These are phyloP conservation scores for Ophiocordyceps camponoti-saundersi DNA, from an alignment of 2,329 filamentous ascomycete genomes.

Conservation along the genomic window DNA sequence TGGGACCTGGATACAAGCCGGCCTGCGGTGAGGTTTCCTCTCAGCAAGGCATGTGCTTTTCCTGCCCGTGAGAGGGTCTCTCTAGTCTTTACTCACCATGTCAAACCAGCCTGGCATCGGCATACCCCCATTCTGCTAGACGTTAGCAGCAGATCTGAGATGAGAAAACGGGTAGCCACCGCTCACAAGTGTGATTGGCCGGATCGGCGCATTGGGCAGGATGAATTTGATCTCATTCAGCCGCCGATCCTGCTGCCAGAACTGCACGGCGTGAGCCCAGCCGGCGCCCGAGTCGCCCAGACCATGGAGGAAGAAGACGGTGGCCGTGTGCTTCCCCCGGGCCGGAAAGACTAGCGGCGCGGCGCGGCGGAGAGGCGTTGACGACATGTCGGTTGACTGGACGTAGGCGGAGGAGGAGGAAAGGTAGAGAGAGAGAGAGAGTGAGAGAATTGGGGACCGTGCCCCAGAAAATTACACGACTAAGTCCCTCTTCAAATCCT, in stretches of 20 bases:
- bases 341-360: slow-evolving; percentile 59
- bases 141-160: not conserved
- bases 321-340: slow-evolving; percentile 71
- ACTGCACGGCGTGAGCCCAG: slow-evolving; percentile 71
- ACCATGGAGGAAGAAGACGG: slow-evolving; percentile 87
- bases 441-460: no score
- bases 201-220: slow-evolving; percentile 75
- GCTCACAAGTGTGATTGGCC: slow-evolving; percentile 56
- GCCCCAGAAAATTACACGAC: no score
- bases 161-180: not conserved
- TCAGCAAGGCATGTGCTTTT: not conserved
- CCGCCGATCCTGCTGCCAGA: slow-evolving; percentile 63
- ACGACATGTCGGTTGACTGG: slow-evolving; percentile 6
- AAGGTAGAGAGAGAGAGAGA: not conserved
- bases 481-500: no score
- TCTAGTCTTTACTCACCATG: slow-evolving; percentile 43
- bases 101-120: slow-evolving; percentile 82
- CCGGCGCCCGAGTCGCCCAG: slow-evolving; percentile 70
- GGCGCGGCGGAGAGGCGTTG: slow-evolving; percentile 12
- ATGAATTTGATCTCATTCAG: slow-evolving; percentile 89
- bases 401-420: not conserved
- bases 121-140: slow-evolving; percentile 51
- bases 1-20: not conserved
- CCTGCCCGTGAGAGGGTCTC: not conserved
- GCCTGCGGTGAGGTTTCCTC: not conserved